Evolutionary conservation across 306 rosid genomes (phyloP).

Genomic region (Arachis hypogaea): DNA sequence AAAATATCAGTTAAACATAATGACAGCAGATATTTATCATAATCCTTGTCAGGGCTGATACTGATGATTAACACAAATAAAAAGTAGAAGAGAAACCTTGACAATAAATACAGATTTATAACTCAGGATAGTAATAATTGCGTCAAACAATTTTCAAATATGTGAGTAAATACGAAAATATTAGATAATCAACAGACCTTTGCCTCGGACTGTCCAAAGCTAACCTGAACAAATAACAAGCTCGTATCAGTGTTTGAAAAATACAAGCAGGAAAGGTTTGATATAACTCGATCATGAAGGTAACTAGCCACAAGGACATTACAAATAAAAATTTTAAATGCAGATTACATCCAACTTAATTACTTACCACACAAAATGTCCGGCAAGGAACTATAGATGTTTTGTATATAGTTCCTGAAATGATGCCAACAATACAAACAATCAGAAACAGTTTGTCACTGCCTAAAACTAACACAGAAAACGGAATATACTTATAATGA

Average conservation of each 20-base stretch:
- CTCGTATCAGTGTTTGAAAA: constrained; percentile 24
- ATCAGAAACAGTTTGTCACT: constrained; percentile 42
- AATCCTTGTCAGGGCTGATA: constrained; percentile 24
- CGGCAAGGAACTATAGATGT: constrained; percentile 89
- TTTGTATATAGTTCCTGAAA: constrained; percentile 91
- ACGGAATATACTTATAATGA: constrained; percentile 15
- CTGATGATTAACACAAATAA: not conserved
- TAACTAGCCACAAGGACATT: constrained; percentile 26
- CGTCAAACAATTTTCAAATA: constrained; percentile 8
- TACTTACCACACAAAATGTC: constrained; percentile 89
- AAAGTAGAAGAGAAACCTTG: not conserved
- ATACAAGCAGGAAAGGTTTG: constrained; percentile 2
- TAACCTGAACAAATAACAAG: constrained; percentile 69
- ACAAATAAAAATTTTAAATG: constrained; percentile 11
- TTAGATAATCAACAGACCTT: constrained; percentile 62
- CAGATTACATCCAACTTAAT: constrained; percentile 33
- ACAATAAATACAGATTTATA: not conserved
- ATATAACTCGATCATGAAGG: constrained; percentile 21
- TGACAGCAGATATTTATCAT: constrained; percentile 4
- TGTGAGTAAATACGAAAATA: constrained; percentile 25
- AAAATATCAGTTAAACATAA: not conserved
- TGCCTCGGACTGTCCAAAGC: constrained; percentile 95
- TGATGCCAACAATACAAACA: constrained; percentile 38
- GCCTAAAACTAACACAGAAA: constrained; percentile 25
- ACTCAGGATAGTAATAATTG: not conserved